phyloP scores from a whole-genome alignment of 495 filamentous ascomycete species.

The Aspergillus conjunctus region DNA sequence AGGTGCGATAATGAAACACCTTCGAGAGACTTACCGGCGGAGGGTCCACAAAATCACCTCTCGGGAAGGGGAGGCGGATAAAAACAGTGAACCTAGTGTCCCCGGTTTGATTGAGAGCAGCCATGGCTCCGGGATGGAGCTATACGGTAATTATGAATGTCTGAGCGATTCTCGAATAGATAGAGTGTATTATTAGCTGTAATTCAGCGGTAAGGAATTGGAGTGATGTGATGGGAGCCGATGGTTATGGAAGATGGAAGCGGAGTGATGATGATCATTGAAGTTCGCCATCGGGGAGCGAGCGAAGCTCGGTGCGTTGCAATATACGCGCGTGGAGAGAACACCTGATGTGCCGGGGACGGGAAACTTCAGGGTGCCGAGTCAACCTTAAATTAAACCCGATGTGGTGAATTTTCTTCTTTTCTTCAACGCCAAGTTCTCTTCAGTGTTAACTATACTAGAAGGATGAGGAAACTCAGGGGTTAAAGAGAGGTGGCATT shows the following conservation, averaged over 20 bases:
- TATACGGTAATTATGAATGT: too few relatives aligned
- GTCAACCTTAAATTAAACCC: too few relatives aligned
- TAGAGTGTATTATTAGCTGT: neutral
- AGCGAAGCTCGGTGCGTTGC: neutral
- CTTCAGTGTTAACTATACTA: too few relatives aligned
- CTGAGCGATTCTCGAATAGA: too few relatives aligned
- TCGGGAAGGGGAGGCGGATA: conserved; percentile 82
- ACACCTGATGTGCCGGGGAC: neutral
- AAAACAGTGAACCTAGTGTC: conserved; percentile 68
- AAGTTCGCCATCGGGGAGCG: neutral
- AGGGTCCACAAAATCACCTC: conserved; percentile 88
- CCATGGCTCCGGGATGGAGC: neutral
- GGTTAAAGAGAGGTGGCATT: too few relatives aligned
- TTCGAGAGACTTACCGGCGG: conserved; percentile 63
- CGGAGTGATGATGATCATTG: neutral
- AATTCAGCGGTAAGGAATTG: neutral
- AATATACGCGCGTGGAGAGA: neutral
- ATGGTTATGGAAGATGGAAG: conserved; percentile 9
- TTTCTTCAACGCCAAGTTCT: too few relatives aligned
- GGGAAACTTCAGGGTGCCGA: neutral
- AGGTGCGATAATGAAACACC: neutral
- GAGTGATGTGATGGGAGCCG: conserved; percentile 4
- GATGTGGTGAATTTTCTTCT: too few relatives aligned
- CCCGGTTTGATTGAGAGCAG: conserved; percentile 22
- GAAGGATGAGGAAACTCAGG: too few relatives aligned